Percentiles rank a stretch among this genome's conserved stretches.
Conservation (phyloP, 2,329 filamentous ascomycete genomes). For the Colletotrichum sp. region DNA sequence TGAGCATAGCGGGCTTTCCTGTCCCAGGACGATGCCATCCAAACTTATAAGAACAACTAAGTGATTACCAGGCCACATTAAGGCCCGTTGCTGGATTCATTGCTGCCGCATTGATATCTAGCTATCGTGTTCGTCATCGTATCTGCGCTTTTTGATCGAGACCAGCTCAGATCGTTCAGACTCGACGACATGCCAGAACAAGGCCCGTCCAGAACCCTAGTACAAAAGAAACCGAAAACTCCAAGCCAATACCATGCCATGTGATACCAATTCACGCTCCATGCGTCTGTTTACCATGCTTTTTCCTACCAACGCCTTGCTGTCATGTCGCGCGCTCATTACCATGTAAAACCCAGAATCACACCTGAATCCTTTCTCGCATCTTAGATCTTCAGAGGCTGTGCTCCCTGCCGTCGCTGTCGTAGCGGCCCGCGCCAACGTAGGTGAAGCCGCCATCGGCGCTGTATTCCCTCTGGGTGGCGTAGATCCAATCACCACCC, state of each 20-base stretch:
- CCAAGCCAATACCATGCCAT: neutral
- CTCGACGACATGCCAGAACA: neutral
- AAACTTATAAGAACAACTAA: neutral
- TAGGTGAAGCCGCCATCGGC: neutral
- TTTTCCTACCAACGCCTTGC: neutral
- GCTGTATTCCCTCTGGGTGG: neutral
- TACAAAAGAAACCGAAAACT: neutral
- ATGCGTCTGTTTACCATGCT: neutral
- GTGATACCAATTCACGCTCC: neutral
- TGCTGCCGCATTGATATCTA: neutral
- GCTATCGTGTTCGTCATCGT: neutral
- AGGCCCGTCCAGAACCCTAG: neutral
- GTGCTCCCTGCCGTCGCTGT: neutral
- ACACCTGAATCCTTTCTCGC: neutral
- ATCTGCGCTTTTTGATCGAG: neutral
- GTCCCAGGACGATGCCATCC: neutral
- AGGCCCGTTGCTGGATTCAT: neutral
- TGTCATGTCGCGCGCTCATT: neutral
- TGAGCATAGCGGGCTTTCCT: neutral
- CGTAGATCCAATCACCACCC: neutral
- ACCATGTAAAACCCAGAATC: rapidly evolving
- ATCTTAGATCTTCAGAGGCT: neutral
- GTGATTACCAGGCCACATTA: rapidly evolving
- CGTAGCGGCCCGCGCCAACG: neutral
- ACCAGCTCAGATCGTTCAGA: neutral